Evolutionary conservation across 2,329 filamentous ascomycete genomes (phyloP).

Genomic region (Aspergillus proliferans): DNA sequence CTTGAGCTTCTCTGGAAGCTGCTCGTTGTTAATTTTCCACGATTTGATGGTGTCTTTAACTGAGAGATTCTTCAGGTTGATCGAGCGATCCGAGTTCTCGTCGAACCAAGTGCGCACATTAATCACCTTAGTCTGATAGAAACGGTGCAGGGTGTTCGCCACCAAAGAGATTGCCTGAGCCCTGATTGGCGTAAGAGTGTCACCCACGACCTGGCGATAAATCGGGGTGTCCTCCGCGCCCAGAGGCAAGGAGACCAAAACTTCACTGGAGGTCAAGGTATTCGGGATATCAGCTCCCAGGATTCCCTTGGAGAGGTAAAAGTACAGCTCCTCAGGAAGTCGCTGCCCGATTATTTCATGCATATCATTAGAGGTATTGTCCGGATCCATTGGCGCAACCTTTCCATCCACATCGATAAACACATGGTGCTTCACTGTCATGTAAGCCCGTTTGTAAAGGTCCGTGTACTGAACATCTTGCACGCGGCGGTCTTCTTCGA

Average conservation of each 20-base stretch:
- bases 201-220: conserved; percentile 72
- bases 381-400: conserved; percentile 66
- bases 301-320: conserved; percentile 79
- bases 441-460: conserved; percentile 77
- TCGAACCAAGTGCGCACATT: conserved; percentile 80
- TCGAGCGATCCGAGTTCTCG: conserved; percentile 56
- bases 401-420: conserved; percentile 72
- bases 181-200: conserved; percentile 66
- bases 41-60: conserved; percentile 50
- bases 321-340: conserved; percentile 81
- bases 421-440: conserved; percentile 82
- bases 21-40: conserved; percentile 66
- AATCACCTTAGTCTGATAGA: conserved; percentile 74
- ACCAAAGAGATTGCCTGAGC: conserved; percentile 72
- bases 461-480: conserved; percentile 72
- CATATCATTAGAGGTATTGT: conserved; percentile 71
- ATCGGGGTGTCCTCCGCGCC: conserved; percentile 74
- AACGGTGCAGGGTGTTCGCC: conserved; percentile 72
- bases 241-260: conserved; percentile 73
- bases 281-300: conserved; percentile 73
- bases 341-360: conserved; percentile 87
- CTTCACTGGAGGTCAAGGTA: conserved; percentile 73
- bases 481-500: conserved; percentile 69
- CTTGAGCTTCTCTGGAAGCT: conserved; percentile 40
- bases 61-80: conserved; percentile 57